Conservation (phyloP, 75 land plant species). For the Sequoiadendron giganteum region DNA sequence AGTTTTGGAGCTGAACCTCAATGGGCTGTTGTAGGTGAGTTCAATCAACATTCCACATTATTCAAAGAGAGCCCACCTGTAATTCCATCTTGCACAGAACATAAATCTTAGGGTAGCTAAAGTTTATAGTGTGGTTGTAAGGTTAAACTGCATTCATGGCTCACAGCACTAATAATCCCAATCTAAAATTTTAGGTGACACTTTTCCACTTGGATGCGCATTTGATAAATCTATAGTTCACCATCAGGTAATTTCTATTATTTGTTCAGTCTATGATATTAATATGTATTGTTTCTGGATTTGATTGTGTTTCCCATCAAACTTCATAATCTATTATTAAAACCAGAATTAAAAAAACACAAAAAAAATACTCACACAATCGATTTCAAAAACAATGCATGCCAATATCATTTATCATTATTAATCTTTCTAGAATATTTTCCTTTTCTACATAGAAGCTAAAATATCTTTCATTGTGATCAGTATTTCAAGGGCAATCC, state of each 20-base stretch:
- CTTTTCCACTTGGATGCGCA: conserved; percentile 83
- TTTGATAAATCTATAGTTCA: conserved; percentile 74
- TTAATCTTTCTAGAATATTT: background rate
- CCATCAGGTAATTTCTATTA: conserved; percentile 42
- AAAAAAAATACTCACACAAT: too few relatives aligned
- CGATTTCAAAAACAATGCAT: too few relatives aligned
- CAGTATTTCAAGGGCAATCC: conserved; percentile 78
- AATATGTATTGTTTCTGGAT: too few relatives aligned
- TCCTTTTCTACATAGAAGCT: background rate
- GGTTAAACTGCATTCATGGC: too few relatives aligned
- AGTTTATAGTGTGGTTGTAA: too few relatives aligned
- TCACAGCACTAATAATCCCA: background rate
- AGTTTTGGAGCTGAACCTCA: conserved; percentile 81
- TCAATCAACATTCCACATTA: background rate
- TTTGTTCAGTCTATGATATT: background rate
- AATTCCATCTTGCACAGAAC: background rate
- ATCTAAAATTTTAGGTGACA: conserved; percentile 61
- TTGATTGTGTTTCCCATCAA: too few relatives aligned
- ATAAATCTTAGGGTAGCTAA: background rate
- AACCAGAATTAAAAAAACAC: too few relatives aligned
- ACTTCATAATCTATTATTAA: too few relatives aligned
- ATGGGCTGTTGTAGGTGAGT: conserved; percentile 82
- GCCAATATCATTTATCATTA: background rate
- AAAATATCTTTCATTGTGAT: background rate
- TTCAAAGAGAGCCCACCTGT: background rate